Conservation (phyloP, 2,329 filamentous ascomycete genomes). For the Septoria linicola region DNA sequence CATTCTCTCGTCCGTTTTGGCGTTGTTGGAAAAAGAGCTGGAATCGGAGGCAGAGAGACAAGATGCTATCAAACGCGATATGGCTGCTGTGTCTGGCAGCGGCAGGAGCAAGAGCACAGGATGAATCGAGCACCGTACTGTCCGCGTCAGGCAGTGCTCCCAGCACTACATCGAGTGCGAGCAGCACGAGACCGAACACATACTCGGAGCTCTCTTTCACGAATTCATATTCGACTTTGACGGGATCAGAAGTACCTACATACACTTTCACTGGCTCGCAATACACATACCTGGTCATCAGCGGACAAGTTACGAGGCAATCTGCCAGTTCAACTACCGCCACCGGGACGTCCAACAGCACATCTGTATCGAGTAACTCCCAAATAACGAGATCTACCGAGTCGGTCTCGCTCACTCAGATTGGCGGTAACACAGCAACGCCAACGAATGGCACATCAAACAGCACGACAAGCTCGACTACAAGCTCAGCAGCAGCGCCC, state of each 20-base stretch:
- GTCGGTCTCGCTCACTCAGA: constrained; percentile 27
- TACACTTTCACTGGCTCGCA: constrained; percentile 31
- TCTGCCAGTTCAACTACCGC: constrained; percentile 35
- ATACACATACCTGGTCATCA: constrained; percentile 32
- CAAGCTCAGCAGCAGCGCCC: constrained; percentile 38
- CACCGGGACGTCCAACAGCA: constrained; percentile 43
- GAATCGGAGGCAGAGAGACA: too few relatives aligned
- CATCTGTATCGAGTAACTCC: constrained; percentile 20
- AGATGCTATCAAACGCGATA: constrained; percentile 32
- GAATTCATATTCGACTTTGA: constrained; percentile 29
- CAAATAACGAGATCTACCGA: constrained; percentile 29
- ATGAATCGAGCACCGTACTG: constrained; percentile 28
- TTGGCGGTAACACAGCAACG: constrained; percentile 20
- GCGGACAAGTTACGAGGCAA: constrained; percentile 25
- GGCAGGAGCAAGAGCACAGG: constrained; percentile 34
- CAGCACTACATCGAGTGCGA: neutral
- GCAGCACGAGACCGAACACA: neutral
- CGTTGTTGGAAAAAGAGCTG: neutral
- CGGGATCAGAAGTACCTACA: constrained; percentile 21
- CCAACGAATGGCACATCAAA: constrained; percentile 30
- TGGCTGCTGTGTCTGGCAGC: constrained; percentile 40
- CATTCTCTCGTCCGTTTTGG: neutral
- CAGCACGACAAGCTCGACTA: constrained; percentile 28
- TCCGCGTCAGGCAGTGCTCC: constrained; percentile 22
- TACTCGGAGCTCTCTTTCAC: constrained; percentile 29